phyloP scores from a whole-genome alignment of 2,329 filamentous ascomycete genomes.

The Penicillium decumbens region DNA sequence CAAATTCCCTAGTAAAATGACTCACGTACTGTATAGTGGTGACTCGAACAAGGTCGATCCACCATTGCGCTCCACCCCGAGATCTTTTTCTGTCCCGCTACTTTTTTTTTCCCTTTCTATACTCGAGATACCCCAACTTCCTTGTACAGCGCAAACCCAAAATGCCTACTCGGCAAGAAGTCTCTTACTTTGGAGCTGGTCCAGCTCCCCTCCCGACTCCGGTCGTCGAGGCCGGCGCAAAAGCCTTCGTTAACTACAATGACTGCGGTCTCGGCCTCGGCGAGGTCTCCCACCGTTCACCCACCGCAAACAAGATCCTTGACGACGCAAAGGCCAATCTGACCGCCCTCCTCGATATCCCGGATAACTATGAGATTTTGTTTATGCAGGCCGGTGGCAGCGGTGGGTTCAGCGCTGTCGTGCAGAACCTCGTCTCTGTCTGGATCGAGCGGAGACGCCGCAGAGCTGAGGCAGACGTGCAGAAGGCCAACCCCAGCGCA shows the following conservation, averaged over 20 bases:
- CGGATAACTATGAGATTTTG: constrained; percentile 78
- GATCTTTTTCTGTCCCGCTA: constrained; percentile 15
- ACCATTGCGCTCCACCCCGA: constrained; percentile 18
- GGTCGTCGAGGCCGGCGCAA: constrained; percentile 71
- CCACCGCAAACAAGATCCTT: constrained; percentile 72
- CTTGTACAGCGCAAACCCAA: neutral
- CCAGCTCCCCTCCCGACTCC: constrained; percentile 79
- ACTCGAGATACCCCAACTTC: constrained; percentile 5
- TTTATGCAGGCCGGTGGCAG: constrained; percentile 68
- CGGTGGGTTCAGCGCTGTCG: constrained; percentile 76
- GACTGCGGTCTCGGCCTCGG: constrained; percentile 77
- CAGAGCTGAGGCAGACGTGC: constrained; percentile 55
- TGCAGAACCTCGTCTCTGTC: constrained; percentile 76
- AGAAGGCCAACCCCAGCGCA: constrained; percentile 36
- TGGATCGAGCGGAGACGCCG: constrained; percentile 71
- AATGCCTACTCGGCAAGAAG: constrained; percentile 67
- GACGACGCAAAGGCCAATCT: constrained; percentile 72
- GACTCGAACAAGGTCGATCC: constrained; percentile 20
- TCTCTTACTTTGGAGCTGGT: constrained; percentile 85
- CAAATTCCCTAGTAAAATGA: neutral
- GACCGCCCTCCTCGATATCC: constrained; percentile 70
- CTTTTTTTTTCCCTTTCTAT: constrained; percentile 4
- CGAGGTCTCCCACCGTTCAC: constrained; percentile 85
- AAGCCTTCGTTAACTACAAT: constrained; percentile 76
- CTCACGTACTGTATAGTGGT: neutral